Evolutionary conservation across 2,329 filamentous ascomycete genomes (phyloP), one percentile per base, ranked within the genome.

Genomic region (Colletotrichum tanaceti): DNA sequence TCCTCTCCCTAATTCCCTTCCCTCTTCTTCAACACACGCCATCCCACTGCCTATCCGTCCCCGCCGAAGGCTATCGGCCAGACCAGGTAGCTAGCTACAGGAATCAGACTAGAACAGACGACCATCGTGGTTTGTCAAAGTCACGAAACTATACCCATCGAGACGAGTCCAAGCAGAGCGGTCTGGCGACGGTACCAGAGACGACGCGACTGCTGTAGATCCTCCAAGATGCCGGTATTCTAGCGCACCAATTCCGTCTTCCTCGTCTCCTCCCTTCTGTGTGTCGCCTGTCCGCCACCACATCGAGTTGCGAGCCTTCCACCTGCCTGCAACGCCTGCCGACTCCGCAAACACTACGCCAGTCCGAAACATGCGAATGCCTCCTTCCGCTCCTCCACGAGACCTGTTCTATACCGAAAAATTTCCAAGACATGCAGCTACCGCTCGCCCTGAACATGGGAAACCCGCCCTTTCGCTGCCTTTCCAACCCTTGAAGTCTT

Each of bases 291-390:
- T 52, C 41, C 44, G 39, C 50, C 14, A 47, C 62, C 16, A 16
- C 32, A 32, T 35, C 18, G 32, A 20, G 20, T 38, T 52, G 59
- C 43, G 35, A 55, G n/a, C 61, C 38, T 60, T 55, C n/a, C 54
- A 57, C 52, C 49, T 46, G 50, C 52, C 49, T 46, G 50, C 57
- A 58, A 44, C 57, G 54, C 22, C 47, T 20, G 57, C 53, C 57
- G 43, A 55, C 38, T 39, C 46, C 28, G 35, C 32, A 38, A 39
- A 46, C 20, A 35, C 52, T 18, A 57, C 41, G 35, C 47, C 35
- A 47, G 39, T 53, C 49, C 58, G 54, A 68, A 70, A 70, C 59
- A 66, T 70, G 62, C 70, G 67, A 71, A 70, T 63, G 54, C 69
- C 47, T 58, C 53, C 39, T 46, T 50, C 49, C 32, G 66, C 61